These are phyloP conservation scores for Ceratocystis lukuohia DNA, from an alignment of 2,329 filamentous ascomycete genomes.

Conservation along the genomic window DNA sequence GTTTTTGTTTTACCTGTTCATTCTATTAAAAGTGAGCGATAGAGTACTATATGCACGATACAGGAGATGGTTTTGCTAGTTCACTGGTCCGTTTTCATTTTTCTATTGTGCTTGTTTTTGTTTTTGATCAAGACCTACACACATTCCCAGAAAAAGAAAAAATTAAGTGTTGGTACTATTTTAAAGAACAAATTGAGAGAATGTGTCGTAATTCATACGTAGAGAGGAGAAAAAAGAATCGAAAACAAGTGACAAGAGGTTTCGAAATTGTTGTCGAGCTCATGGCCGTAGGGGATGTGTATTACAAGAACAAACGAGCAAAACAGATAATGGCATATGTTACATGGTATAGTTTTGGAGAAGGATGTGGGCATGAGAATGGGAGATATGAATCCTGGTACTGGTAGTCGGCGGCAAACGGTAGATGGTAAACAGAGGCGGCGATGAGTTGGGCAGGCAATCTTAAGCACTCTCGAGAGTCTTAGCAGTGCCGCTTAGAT, in stretches of 20 bases:
- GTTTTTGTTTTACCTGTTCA: slow-evolving; percentile 1
- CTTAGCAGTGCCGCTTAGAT: slow-evolving; percentile 59
- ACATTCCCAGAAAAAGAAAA: neutral
- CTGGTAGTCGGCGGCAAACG: neutral
- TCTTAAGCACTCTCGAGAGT: slow-evolving; percentile 14
- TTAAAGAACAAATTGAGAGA: neutral
- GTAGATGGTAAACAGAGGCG: neutral
- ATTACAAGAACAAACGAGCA: neutral
- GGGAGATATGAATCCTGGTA: neutral
- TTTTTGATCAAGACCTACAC: neutral
- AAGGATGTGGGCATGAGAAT: neutral
- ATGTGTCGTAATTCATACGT: neutral
- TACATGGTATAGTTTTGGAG: slow-evolving; percentile 1
- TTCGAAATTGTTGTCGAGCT: neutral
- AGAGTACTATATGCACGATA: neutral
- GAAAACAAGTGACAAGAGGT: neutral
- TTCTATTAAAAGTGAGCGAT: neutral
- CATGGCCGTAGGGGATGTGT: neutral
- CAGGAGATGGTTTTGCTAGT: too few relatives aligned
- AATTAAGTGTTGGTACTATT: neutral
- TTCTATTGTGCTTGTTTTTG: neutral
- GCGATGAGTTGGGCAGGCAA: neutral
- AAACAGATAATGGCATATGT: neutral
- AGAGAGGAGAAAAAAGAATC: neutral
- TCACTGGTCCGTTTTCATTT: too few relatives aligned